phyloP scores from a whole-genome alignment of 352 stramenopile species.

The Pythium aristosporum region DNA sequence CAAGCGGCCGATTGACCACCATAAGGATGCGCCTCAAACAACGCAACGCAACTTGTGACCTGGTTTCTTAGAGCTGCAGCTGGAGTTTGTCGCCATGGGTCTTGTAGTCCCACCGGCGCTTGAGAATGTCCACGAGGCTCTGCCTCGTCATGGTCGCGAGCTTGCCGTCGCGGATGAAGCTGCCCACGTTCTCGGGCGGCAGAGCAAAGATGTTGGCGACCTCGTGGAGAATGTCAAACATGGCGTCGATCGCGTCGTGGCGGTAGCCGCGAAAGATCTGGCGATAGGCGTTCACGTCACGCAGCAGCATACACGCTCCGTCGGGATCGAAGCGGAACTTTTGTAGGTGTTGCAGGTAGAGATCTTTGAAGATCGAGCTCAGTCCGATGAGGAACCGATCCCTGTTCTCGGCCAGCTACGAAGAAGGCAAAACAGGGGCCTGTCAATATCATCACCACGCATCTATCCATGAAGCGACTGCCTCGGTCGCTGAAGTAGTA shows the following conservation, averaged over 20 bases:
- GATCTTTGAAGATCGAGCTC: conserved; percentile 60
- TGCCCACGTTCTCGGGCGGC: conserved; percentile 68
- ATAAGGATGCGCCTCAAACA: too few species aligned
- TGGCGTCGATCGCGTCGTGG: conserved; percentile 51
- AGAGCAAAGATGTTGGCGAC: conserved; percentile 84
- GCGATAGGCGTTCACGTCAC: conserved; percentile 73
- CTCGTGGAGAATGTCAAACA: conserved; percentile 79
- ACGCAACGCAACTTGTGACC: neutral
- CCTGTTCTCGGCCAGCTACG: conserved; percentile 60
- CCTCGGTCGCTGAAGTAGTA: conserved; percentile 3
- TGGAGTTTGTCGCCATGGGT: conserved; percentile 71
- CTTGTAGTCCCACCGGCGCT: conserved; percentile 84
- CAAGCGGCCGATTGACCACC: too few species aligned
- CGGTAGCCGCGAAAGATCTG: conserved; percentile 57
- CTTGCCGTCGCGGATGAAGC: conserved; percentile 75
- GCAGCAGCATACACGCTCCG: conserved; percentile 77
- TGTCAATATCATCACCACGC: neutral
- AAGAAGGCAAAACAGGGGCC: neutral
- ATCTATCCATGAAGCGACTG: neutral
- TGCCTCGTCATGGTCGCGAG: conserved; percentile 61
- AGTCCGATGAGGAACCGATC: conserved; percentile 59
- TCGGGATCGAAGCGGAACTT: conserved; percentile 83
- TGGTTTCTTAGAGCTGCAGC: conserved; percentile 34
- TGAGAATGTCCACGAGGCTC: conserved; percentile 62
- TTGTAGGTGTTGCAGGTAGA: conserved; percentile 72